Percentiles rank a stretch among this genome's conserved stretches.
These are phyloP conservation scores for Pleurotus giganteus DNA, from an alignment of 768 basidiomycete genomes.

Conservation along the genomic window DNA sequence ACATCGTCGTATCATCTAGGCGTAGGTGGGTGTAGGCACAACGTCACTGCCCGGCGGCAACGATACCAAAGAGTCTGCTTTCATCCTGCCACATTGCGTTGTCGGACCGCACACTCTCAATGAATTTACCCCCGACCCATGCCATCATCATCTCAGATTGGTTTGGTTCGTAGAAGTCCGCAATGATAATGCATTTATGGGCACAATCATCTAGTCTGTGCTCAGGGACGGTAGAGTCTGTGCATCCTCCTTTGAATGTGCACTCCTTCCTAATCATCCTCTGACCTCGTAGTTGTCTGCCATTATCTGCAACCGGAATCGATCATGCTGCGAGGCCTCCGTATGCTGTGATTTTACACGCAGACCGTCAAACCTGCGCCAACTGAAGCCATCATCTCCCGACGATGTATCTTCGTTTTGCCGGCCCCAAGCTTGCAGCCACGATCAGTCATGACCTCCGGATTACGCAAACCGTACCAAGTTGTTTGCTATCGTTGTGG, in stretches of 20 bases:
- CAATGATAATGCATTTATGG: too few species aligned
- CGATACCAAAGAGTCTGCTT: neutral
- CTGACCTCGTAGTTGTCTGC: neutral
- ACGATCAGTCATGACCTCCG: neutral
- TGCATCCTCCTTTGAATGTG: slow-evolving; percentile 2
- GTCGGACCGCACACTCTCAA: neutral
- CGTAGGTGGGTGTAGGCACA: slow-evolving; percentile 1
- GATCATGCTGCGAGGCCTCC: neutral
- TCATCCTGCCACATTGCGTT: neutral
- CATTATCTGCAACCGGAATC: neutral
- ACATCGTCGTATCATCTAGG: neutral
- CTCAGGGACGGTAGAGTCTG: slow-evolving; percentile 4
- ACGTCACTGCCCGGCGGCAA: slow-evolving; percentile 6
- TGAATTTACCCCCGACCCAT: neutral
- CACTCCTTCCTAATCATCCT: neutral
- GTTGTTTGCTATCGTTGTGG: too few species aligned
- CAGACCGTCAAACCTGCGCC: slow-evolving; percentile 4
- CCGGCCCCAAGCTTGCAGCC: neutral
- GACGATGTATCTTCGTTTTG: neutral
- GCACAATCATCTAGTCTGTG: neutral
- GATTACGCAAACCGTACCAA: neutral
- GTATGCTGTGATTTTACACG: neutral
- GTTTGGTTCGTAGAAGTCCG: neutral
- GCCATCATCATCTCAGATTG: neutral
- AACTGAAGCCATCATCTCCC: neutral